A percentile compares a stretch with the other conserved stretches of the same genome.
These are phyloP conservation scores for Danielozyma ontarioensis DNA, from an alignment of 805 yeast genomes.

Conservation along the genomic window DNA sequence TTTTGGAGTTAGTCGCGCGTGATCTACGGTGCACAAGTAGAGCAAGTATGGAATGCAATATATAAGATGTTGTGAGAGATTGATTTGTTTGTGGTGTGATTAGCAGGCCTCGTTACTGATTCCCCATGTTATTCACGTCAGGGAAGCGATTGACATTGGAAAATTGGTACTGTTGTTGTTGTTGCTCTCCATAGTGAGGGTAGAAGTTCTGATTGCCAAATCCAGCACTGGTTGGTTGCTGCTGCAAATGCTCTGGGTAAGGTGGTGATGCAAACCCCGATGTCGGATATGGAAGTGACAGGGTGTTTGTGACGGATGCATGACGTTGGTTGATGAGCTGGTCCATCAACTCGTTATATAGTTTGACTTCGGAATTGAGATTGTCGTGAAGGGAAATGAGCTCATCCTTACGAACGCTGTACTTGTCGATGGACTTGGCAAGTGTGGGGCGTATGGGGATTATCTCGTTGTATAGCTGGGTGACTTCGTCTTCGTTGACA, in stretches of 20 bases:
- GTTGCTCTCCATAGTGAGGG: conserved; percentile 1
- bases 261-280: background rate
- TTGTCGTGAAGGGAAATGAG: conserved; percentile 65
- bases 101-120: background rate
- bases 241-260: conserved; percentile 9
- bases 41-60: too few relatives aligned
- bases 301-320: background rate
- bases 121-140: conserved; percentile 17
- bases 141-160: conserved; percentile 27
- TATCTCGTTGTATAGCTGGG: conserved; percentile 64
- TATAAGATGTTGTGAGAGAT: too few relatives aligned
- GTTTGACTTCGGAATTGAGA: conserved; percentile 59
- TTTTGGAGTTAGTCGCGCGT: too few relatives aligned
- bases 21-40: too few relatives aligned
- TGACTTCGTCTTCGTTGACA: conserved; percentile 59
- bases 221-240: conserved; percentile 37
- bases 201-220: too few relatives aligned
- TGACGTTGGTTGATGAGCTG: conserved; percentile 10
- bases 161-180: conserved; percentile 9
- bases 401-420: conserved; percentile 74
- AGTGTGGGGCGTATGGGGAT: conserved; percentile 70
- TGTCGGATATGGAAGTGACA: background rate
- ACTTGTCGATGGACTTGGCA: conserved; percentile 71
- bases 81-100: background rate
- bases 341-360: conserved; percentile 68